A percentile compares a stretch with the other conserved stretches of the same genome.
Evolutionary conservation across 768 basidiomycete species (phyloP).

Genomic region (Neoboletus brunneissimus): DNA sequence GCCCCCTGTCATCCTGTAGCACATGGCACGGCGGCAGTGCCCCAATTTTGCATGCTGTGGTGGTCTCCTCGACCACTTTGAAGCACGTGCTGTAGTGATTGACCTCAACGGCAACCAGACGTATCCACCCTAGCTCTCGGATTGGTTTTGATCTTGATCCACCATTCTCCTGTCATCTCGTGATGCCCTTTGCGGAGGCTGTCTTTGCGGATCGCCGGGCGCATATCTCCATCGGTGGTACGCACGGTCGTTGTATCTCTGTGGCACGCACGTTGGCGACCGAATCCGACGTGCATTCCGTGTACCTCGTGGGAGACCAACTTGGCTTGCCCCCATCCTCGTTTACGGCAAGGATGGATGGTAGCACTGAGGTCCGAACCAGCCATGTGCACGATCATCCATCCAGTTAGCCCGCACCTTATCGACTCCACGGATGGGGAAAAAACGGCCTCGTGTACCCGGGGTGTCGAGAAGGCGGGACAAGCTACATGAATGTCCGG

Average conservation of each 20-base stretch:
- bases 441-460: conserved; percentile 13
- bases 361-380: neutral
- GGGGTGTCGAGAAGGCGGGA: conserved; percentile 32
- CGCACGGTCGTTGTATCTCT: neutral
- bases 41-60: conserved; percentile 51
- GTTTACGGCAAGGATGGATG: conserved; percentile 2
- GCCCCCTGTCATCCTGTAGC: neutral
- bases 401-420: neutral
- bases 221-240: neutral
- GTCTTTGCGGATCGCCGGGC: conserved; percentile 1
- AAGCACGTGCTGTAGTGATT: conserved; percentile 39
- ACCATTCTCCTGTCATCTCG: neutral
- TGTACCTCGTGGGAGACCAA: neutral
- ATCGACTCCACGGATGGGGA: conserved; percentile 1
- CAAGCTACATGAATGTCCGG: conserved; percentile 50
- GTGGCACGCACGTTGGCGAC: neutral
- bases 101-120: conserved; percentile 32
- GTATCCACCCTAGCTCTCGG: conserved; percentile 26
- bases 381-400: neutral
- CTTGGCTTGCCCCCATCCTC: conserved; percentile 4
- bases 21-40: conserved; percentile 27
- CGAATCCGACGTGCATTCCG: neutral
- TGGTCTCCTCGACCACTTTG: conserved; percentile 55
- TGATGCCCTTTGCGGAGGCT: neutral
- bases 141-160: conserved; percentile 1